Evolutionary conservation across 306 rosid genomes (phyloP).

Genomic region (Quercus suber): DNA sequence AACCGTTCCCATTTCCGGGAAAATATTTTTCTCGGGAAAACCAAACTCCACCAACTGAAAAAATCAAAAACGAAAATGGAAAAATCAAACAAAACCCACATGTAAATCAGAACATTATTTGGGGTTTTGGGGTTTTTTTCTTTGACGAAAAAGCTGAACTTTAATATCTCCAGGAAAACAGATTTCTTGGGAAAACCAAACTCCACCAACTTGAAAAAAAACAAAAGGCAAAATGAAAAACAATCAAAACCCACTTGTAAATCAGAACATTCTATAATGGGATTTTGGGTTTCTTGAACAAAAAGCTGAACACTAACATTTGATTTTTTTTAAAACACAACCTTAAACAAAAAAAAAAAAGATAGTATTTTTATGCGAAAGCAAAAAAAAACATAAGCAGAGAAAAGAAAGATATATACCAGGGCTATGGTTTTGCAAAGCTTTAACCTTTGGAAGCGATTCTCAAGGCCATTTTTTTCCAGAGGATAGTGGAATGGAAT

Average conservation of each 20-base stretch:
- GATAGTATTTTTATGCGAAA: neutral
- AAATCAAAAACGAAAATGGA: neutral
- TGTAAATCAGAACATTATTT: conserved; percentile 16
- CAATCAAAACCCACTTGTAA: conserved; percentile 3
- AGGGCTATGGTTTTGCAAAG: conserved; percentile 35
- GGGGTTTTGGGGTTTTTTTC: conserved; percentile 32
- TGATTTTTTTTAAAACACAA: conserved; percentile 15
- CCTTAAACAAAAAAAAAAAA: conserved; percentile 6
- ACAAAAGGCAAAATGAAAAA: neutral
- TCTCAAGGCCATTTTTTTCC: conserved; percentile 5
- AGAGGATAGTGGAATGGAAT: conserved; percentile 21
- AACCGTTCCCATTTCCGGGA: conserved; percentile 49
- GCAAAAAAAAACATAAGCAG: neutral
- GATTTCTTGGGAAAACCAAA: conserved; percentile 33
- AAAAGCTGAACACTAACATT: conserved; percentile 6
- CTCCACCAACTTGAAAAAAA: conserved; percentile 1
- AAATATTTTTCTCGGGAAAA: conserved; percentile 24
- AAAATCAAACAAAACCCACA: neutral
- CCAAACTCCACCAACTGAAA: conserved; percentile 24
- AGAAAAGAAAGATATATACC: conserved; percentile 27
- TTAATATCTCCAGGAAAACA: conserved; percentile 27
- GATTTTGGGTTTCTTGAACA: conserved; percentile 32
- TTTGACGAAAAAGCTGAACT: neutral
- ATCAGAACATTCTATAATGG: conserved; percentile 20
- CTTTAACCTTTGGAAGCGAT: conserved; percentile 22